Conservation (phyloP, 2,329 filamentous ascomycete genomes). For the Cercospora sojina region DNA sequence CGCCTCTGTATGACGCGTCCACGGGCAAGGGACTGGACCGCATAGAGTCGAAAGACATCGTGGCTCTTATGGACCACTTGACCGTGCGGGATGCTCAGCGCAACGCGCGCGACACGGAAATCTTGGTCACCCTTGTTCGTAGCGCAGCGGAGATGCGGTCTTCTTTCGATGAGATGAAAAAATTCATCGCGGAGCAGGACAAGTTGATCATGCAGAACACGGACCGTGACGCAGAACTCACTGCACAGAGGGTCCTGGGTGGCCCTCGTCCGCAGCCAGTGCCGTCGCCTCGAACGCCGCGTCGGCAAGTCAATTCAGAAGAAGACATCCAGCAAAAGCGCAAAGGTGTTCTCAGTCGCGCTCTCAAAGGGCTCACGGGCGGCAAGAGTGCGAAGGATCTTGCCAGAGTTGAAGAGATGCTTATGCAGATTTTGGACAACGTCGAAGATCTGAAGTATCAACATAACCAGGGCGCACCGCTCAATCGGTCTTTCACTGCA, state of each 20-base stretch:
- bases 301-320: conserved; percentile 50
- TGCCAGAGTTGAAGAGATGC: conserved; percentile 47
- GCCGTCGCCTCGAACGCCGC: conserved; percentile 57
- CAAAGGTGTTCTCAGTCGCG: conserved; percentile 88
- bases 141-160: conserved; percentile 96
- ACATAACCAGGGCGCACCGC: conserved; percentile 28
- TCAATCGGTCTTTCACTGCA: conserved; percentile 33
- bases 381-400: conserved; percentile 80
- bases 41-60: conserved; percentile 94
- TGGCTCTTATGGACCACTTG: conserved; percentile 96
- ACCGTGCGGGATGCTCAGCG: conserved; percentile 96
- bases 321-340: conserved; percentile 71
- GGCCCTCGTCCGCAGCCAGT: conserved; percentile 82
- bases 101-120: conserved; percentile 94
- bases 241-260: conserved; percentile 75
- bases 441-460: conserved; percentile 65
- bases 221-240: conserved; percentile 84
- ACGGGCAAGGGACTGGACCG: conserved; percentile 84
- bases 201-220: conserved; percentile 82
- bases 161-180: conserved; percentile 93
- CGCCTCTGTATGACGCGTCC: conserved; percentile 84
- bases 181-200: conserved; percentile 85
- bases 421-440: conserved; percentile 87
- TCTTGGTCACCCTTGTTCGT: conserved; percentile 87
- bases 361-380: conserved; percentile 79